Conservation (phyloP, 2,329 filamentous ascomycete species). For the Neonectria punicea region DNA sequence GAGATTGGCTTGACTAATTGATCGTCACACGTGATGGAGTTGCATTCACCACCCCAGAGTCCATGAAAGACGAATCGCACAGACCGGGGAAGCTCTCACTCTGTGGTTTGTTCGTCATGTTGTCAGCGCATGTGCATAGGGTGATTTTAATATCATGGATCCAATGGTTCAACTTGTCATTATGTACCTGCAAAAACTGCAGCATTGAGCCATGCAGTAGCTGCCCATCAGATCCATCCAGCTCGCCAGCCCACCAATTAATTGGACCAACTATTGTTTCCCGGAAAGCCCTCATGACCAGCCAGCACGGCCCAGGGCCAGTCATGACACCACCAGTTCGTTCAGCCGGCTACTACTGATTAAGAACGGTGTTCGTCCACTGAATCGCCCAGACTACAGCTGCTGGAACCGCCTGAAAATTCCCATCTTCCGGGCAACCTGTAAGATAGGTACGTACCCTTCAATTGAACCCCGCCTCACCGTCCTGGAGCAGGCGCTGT, state of each 20-base stretch:
- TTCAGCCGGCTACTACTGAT: neutral
- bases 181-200: no score
- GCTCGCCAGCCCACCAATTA: slow-evolving; percentile 5
- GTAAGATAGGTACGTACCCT: slow-evolving; percentile 24
- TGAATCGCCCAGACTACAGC: neutral
- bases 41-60: neutral
- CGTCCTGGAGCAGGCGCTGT: neutral
- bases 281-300: neutral
- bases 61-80: neutral
- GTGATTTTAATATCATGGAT: neutral
- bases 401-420: neutral
- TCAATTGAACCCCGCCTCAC: slow-evolving; percentile 35
- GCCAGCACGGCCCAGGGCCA: neutral
- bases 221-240: slow-evolving; percentile 2
- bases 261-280: neutral
- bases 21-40: neutral
- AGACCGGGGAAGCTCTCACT: neutral
- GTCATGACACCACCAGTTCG: slow-evolving; percentile 13
- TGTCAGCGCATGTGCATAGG: neutral
- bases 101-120: neutral
- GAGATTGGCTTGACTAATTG: neutral
- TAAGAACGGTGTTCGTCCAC: no score
- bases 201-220: neutral
- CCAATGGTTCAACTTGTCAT: neutral
- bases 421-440: neutral